Evolutionary conservation across 441 rosid genomes (phyloP).

Genomic region (Erysimum pusillum): DNA sequence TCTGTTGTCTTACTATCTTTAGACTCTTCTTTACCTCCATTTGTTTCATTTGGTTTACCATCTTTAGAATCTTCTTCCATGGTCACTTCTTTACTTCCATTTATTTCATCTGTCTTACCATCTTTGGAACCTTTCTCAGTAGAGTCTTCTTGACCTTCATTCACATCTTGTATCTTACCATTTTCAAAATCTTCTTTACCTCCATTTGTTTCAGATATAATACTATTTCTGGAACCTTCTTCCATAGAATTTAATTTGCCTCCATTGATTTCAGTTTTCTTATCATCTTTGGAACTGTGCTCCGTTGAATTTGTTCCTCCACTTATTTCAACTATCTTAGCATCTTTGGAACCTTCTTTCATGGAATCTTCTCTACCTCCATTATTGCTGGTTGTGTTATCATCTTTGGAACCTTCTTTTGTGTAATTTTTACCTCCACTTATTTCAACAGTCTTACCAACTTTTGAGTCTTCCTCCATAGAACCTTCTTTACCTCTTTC

Average conservation of each 20-base stretch:
- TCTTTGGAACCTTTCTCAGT: neutral
- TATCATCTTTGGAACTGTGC: neutral
- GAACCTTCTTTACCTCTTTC: neutral
- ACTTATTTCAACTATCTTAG: neutral
- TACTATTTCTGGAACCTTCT: slow-evolving; percentile 1
- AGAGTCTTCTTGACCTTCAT: neutral
- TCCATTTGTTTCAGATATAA: neutral
- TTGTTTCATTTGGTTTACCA: neutral
- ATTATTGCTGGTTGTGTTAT: neutral
- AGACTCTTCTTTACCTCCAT: neutral
- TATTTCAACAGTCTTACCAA: neutral
- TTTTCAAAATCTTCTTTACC: neutral
- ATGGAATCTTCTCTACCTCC: neutral
- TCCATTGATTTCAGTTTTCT: neutral
- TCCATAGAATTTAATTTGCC: neutral
- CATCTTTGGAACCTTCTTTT: neutral
- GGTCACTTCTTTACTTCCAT: neutral
- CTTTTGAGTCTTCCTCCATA: neutral
- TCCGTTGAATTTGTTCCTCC: neutral
- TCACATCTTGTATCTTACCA: neutral
- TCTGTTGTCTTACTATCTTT: neutral
- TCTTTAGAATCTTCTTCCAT: neutral
- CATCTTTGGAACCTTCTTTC: neutral
- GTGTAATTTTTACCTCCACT: neutral
- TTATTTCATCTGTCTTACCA: neutral